Evolutionary conservation across 2,329 filamentous ascomycete genomes (phyloP).

Genomic region (Pyrenochaeta sp.): DNA sequence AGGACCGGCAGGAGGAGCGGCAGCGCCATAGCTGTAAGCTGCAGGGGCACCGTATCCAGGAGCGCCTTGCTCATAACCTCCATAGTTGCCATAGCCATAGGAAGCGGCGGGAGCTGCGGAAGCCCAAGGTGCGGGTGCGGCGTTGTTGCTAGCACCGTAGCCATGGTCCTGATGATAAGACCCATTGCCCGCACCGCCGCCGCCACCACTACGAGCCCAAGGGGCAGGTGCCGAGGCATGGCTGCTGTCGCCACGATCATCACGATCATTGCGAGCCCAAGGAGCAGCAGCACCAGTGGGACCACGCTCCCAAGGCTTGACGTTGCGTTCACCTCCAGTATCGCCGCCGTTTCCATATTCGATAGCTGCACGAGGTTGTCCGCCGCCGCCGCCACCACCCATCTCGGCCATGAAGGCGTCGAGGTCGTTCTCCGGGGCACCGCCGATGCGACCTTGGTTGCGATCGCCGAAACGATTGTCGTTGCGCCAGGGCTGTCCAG

Average conservation of each 20-base stretch:
- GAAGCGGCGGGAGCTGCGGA: constrained; percentile 46
- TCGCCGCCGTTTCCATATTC: constrained; percentile 57
- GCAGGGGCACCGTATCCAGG: constrained; percentile 35
- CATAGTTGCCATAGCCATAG: constrained; percentile 54
- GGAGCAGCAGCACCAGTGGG: constrained; percentile 85
- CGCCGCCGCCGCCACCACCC: constrained; percentile 71
- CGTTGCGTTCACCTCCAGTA: constrained; percentile 60
- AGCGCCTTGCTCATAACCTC: constrained; percentile 39
- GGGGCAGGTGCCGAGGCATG: constrained; percentile 49
- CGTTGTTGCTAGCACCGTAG: constrained; percentile 42
- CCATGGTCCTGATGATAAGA: constrained; percentile 36
- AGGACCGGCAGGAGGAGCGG: constrained; percentile 54
- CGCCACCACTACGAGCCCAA: constrained; percentile 41
- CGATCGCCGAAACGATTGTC: constrained; percentile 62
- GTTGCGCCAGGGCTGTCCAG: constrained; percentile 91
- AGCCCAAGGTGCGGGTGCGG: constrained; percentile 46
- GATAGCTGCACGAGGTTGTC: constrained; percentile 76
- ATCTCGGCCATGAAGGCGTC: constrained; percentile 99
- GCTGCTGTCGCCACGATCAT: constrained; percentile 53
- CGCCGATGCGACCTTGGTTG: constrained; percentile 69
- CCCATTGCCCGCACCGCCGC: constrained; percentile 42
- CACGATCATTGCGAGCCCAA: constrained; percentile 64
- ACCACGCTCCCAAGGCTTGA: constrained; percentile 88
- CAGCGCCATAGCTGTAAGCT: constrained; percentile 54
- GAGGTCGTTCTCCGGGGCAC: constrained; percentile 89